phyloP scores from a whole-genome alignment of 345 rosid genomes.

The Turnera subulata region DNA sequence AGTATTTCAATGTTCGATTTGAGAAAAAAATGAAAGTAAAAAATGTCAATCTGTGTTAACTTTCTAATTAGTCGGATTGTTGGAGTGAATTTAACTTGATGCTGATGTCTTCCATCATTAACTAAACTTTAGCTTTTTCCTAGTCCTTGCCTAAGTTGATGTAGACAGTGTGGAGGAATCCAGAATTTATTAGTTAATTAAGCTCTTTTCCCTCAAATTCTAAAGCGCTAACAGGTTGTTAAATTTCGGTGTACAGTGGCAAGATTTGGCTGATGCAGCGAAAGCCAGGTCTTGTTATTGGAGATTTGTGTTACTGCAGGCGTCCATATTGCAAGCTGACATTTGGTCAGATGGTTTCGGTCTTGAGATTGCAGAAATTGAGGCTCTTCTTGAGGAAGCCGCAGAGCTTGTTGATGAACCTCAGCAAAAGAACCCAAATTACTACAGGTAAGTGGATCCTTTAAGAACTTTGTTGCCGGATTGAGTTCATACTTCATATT shows the following conservation, averaged over 20 bases:
- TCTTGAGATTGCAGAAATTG: conserved; percentile 71
- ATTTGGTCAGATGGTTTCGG: conserved; percentile 44
- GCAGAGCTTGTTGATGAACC: conserved; percentile 91
- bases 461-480: neutral
- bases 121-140: too few species aligned
- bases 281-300: conserved; percentile 71
- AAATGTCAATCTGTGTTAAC: too few species aligned
- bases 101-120: too few species aligned
- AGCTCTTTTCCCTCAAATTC: neutral
- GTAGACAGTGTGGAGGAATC: neutral
- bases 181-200: too few species aligned
- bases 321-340: conserved; percentile 67
- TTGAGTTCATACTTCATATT: neutral
- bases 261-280: conserved; percentile 75
- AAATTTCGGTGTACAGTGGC: conserved; percentile 57
- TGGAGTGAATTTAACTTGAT: too few species aligned
- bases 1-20: too few species aligned
- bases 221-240: neutral
- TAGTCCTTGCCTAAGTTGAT: too few species aligned
- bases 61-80: too few species aligned
- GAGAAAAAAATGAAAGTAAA: too few species aligned
- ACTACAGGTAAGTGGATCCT: conserved; percentile 55
- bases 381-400: conserved; percentile 87
- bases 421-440: conserved; percentile 67
- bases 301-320: conserved; percentile 83